Conservation (phyloP, 768 basidiomycete genomes). For the Dendrothele bispora region DNA sequence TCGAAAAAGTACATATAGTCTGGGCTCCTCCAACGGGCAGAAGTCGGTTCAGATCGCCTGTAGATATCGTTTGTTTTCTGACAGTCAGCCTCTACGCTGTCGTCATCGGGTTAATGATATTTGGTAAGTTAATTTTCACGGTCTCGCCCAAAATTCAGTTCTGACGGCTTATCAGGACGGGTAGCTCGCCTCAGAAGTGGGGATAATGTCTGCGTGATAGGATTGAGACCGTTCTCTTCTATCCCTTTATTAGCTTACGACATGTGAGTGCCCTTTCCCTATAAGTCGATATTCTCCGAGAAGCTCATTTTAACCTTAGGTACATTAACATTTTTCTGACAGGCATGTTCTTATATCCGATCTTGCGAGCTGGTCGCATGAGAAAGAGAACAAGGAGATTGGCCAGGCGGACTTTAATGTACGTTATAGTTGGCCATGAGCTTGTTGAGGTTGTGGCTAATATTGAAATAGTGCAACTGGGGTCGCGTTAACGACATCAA, state of each 20-base stretch:
- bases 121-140: constrained; percentile 16
- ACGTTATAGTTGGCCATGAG: not conserved
- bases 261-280: constrained; percentile 21
- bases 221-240: constrained; percentile 27
- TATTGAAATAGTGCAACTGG: not conserved
- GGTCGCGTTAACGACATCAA: not conserved
- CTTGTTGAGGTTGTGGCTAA: not conserved
- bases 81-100: constrained; percentile 23
- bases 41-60: constrained; percentile 19
- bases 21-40: constrained; percentile 17
- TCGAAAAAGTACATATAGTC: constrained; percentile 28
- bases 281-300: not conserved
- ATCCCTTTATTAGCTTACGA: constrained; percentile 33
- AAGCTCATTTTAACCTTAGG: constrained; percentile 2
- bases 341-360: constrained; percentile 33
- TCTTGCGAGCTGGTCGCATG: constrained; percentile 20
- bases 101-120: constrained; percentile 23
- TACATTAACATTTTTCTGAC: constrained; percentile 23
- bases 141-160: not conserved
- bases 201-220: constrained; percentile 34
- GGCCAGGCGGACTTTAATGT: constrained; percentile 30
- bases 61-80: constrained; percentile 27
- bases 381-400: constrained; percentile 22
- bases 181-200: constrained; percentile 17
- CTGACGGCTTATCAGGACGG: constrained; percentile 16